Conservation (phyloP, 805 yeast species). For the Candida incommunis region DNA sequence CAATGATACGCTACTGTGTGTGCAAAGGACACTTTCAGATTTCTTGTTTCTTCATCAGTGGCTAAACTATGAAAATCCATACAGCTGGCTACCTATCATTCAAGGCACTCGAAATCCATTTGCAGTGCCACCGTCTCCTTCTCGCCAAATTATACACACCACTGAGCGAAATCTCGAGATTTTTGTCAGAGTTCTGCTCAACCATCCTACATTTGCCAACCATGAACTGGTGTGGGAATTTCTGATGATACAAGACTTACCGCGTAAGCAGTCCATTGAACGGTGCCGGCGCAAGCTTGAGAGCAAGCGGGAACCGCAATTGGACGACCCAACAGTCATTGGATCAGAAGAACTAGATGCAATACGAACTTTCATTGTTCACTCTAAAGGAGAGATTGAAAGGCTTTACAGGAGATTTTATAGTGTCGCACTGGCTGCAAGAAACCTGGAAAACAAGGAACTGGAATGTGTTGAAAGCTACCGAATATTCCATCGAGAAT, state of each 20-base stretch:
- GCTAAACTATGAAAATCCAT: conserved; percentile 21
- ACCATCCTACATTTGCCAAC: conserved; percentile 23
- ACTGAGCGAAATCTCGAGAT: conserved; percentile 35
- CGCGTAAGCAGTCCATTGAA: conserved; percentile 12
- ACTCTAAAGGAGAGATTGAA: conserved; percentile 12
- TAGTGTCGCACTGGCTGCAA: conserved; percentile 5
- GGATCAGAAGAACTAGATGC: conserved; percentile 10
- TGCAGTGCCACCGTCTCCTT: conserved; percentile 17
- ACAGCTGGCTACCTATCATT: conserved; percentile 23
- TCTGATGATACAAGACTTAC: conserved; percentile 13
- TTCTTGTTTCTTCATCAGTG: conserved; percentile 21
- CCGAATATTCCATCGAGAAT: conserved; percentile 7
- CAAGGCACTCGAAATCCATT: conserved; percentile 18
- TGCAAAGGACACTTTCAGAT: conserved; percentile 18
- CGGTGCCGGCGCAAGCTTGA: conserved; percentile 15
- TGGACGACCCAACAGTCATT: conserved; percentile 10
- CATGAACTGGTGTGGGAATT: conserved; percentile 32
- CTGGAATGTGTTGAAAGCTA: conserved; percentile 10
- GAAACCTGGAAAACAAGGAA: conserved; percentile 9
- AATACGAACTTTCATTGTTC: conserved; percentile 12
- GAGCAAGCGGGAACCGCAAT: conserved; percentile 11
- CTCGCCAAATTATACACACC: conserved; percentile 20
- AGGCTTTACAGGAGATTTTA: conserved; percentile 3
- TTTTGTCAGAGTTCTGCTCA: conserved; percentile 29
- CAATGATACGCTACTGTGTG: conserved; percentile 11